Percentiles rank a stretch among this genome's conserved stretches.
phyloP scores from a whole-genome alignment of 495 filamentous ascomycete genomes.

The Letharia lupina region DNA sequence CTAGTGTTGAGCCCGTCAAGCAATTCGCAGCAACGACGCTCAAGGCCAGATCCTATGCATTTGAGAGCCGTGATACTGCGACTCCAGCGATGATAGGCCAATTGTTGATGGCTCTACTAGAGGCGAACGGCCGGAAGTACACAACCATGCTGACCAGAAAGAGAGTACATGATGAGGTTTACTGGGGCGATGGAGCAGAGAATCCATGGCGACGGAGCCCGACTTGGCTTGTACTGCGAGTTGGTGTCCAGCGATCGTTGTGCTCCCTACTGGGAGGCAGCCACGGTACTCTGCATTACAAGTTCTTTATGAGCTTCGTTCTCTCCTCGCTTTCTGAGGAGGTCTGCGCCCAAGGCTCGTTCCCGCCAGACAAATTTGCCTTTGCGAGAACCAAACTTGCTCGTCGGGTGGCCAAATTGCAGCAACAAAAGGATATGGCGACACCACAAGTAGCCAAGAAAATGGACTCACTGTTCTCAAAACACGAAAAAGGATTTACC shows the following conservation, averaged over 20 bases:
- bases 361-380: conserved; percentile 26
- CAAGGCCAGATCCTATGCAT: conserved; percentile 41
- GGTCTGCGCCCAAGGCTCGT: conserved; percentile 26
- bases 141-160: conserved; percentile 39
- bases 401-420: conserved; percentile 53
- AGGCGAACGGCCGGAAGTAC: conserved; percentile 38
- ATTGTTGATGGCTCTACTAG: conserved; percentile 49
- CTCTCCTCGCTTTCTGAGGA: conserved; percentile 37
- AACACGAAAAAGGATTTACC: conserved; percentile 20
- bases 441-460: background rate
- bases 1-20: conserved; percentile 47
- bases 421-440: conserved; percentile 31
- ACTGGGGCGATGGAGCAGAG: conserved; percentile 32
- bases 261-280: conserved; percentile 37
- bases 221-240: conserved; percentile 52
- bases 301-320: conserved; percentile 43
- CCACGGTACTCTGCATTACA: conserved; percentile 47
- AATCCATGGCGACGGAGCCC: conserved; percentile 51
- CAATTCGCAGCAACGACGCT: conserved; percentile 39
- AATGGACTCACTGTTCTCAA: background rate
- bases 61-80: conserved; percentile 48
- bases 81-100: conserved; percentile 46
- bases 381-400: conserved; percentile 49
- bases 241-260: conserved; percentile 43
- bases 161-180: conserved; percentile 52